Percentiles rank a stretch among this genome's conserved stretches.
Conservation (phyloP, 176 grass and related monocot genomes). For the Bromus sterilis region DNA sequence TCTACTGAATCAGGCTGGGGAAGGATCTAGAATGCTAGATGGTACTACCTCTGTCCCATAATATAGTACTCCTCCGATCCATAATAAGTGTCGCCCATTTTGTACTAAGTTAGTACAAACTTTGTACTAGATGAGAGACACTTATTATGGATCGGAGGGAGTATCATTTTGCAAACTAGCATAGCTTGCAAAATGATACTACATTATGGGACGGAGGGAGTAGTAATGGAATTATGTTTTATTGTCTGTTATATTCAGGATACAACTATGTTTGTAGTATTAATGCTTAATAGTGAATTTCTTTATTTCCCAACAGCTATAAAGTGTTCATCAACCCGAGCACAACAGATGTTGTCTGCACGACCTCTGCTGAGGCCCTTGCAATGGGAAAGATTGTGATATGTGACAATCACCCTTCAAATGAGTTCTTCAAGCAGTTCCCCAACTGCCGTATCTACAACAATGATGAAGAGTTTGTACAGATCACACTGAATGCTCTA, state of each 20-base stretch:
- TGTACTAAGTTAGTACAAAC: no score
- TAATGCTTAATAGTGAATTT: conserved; percentile 1
- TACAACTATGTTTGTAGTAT: neutral
- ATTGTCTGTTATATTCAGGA: neutral
- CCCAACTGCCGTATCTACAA: conserved; percentile 82
- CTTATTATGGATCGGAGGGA: no score
- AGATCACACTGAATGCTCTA: conserved; percentile 56
- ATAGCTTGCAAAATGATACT: no score
- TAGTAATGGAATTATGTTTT: neutral
- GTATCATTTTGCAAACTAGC: no score
- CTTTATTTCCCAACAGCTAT: conserved; percentile 48
- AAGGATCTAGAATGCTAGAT: neutral
- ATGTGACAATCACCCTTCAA: conserved; percentile 91
- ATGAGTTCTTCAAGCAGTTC: conserved; percentile 98
- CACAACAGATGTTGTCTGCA: conserved; percentile 94
- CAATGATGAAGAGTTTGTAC: conserved; percentile 72
- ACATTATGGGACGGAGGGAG: no score
- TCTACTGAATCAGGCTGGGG: neutral
- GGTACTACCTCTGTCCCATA: no score
- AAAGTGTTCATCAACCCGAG: conserved; percentile 97
- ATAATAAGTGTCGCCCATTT: no score
- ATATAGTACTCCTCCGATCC: no score
- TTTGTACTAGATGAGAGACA: no score
- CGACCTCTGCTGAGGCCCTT: conserved; percentile 83
- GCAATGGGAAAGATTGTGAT: conserved; percentile 97